Evolutionary conservation across 2,329 filamentous ascomycete genomes (phyloP), one percentile per base, ranked within the genome.

Genomic region (Aspergillus pseudoviridinutans): DNA sequence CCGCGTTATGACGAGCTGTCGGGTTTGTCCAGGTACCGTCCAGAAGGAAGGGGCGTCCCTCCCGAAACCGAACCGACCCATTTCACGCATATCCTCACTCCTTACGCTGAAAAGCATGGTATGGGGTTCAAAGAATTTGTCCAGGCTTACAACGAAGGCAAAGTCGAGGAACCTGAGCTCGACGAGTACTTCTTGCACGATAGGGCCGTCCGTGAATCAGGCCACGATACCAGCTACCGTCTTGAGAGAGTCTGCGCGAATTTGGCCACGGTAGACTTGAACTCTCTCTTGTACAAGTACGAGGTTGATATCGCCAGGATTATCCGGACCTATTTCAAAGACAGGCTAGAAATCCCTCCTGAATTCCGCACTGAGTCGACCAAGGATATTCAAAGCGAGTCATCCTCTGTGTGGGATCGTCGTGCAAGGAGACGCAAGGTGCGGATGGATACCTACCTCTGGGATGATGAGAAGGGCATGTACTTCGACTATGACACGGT

Each of bases 131-230:
- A 90, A 22, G 84, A 96, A 55, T 97, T 97, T 71, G 91, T 97
- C 24, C 76, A 86, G 32, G 91, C 90, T 0, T 99, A 99, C 81
- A 97, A 97, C 73, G 74, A 86, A 60, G 85, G 87, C 22, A 74
- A 84, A 53, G 83, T 99, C 27, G 74, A 81, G 50, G 93, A 97
- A 76, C 92, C 92, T 0, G 91, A 96, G 61, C 81, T 99, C 14
- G 94, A 99, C 69, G 87, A 92, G 50, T 99, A 97, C 76, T 97
- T 97, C 78, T 78, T 96, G 70, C 94, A 99, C 73, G 94, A 99
- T 72, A 89, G 94, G 58, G 92, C 93, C 2, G 92, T 97, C 35
- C 88, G 94, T 64, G 94, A 99, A 75, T 97, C 93, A 20, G 94
- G 94, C 12, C 94, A 99, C 74, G 94, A 99, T 72, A 99, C 94